These are phyloP conservation scores for Berberis vulgaris DNA, from an alignment of 164 flowering plant species.

Conservation along the genomic window DNA sequence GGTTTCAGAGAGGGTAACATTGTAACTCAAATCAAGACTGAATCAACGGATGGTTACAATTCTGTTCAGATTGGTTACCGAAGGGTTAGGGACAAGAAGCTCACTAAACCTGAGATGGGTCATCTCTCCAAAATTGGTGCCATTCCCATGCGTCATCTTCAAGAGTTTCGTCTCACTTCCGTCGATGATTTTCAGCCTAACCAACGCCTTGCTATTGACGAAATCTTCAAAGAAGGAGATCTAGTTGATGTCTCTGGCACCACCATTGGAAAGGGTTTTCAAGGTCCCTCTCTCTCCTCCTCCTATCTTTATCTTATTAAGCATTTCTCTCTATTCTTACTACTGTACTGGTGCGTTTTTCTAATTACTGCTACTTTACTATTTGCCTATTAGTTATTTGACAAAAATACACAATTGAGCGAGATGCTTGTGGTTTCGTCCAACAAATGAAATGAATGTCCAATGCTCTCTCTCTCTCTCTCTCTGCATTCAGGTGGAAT, in stretches of 20 bases:
- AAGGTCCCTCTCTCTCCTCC: conserved; percentile 37
- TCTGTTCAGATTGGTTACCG: conserved; percentile 91
- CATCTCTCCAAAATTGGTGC: conserved; percentile 70
- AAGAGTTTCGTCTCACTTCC: conserved; percentile 72
- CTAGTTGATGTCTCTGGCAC: conserved; percentile 89
- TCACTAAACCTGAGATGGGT: conserved; percentile 88
- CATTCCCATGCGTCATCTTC: conserved; percentile 84
- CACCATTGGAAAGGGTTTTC: conserved; percentile 96
- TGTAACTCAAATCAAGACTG: conserved; percentile 86
- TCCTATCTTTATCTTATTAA: background rate
- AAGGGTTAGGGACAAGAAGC: conserved; percentile 71
- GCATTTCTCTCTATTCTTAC: background rate
- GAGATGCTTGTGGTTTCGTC: too few species aligned
- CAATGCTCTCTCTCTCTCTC: background rate
- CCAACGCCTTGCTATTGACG: conserved; percentile 53
- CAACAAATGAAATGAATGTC: too few species aligned
- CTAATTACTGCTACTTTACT: too few species aligned
- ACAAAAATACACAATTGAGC: too few species aligned
- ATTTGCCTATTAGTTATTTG: too few species aligned
- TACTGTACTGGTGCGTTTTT: too few species aligned
- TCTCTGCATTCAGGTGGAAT: conserved; percentile 62
- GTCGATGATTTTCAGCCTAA: conserved; percentile 68
- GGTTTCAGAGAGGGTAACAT: conserved; percentile 94
- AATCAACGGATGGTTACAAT: conserved; percentile 79
- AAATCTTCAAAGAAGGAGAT: conserved; percentile 84